Evolutionary conservation across 2,329 filamentous ascomycete species (phyloP).

Genomic region (Ceratocystis colombiana): DNA sequence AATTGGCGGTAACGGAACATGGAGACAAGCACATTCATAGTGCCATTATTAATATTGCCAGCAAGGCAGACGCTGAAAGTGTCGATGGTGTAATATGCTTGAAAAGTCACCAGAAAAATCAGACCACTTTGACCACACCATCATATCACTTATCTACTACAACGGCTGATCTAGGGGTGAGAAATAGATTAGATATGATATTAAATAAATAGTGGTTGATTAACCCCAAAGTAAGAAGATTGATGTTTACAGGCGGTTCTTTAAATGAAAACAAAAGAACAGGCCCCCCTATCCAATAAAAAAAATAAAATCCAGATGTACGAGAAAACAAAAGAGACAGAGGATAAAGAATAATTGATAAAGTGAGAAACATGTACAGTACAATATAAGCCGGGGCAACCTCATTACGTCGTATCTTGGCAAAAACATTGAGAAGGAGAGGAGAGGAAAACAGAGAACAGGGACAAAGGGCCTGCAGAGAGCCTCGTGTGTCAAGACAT

Average conservation of each 20-base stretch:
- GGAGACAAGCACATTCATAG: no score
- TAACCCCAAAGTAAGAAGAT: background rate
- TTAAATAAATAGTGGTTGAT: background rate
- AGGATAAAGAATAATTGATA: background rate
- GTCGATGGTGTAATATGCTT: background rate
- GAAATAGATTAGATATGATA: background rate
- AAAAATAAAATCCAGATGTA: no score
- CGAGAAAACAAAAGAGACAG: background rate
- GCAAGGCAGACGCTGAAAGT: no score
- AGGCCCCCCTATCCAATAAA: no score
- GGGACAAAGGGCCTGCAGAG: background rate
- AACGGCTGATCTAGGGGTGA: background rate
- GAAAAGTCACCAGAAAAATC: background rate
- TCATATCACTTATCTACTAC: background rate
- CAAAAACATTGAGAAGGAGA: background rate
- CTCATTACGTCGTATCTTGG: constrained; percentile 7
- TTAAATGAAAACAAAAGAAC: no score
- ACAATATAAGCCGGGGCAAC: constrained; percentile 1
- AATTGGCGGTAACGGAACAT: no score
- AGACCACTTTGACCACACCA: background rate
- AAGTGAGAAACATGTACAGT: background rate
- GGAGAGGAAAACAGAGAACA: background rate
- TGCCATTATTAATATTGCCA: no score
- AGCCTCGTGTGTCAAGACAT: background rate
- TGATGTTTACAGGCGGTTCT: background rate